These are phyloP conservation scores for Cryphonectria nitschkei DNA, from an alignment of 2,329 filamentous ascomycete genomes.

Conservation along the genomic window DNA sequence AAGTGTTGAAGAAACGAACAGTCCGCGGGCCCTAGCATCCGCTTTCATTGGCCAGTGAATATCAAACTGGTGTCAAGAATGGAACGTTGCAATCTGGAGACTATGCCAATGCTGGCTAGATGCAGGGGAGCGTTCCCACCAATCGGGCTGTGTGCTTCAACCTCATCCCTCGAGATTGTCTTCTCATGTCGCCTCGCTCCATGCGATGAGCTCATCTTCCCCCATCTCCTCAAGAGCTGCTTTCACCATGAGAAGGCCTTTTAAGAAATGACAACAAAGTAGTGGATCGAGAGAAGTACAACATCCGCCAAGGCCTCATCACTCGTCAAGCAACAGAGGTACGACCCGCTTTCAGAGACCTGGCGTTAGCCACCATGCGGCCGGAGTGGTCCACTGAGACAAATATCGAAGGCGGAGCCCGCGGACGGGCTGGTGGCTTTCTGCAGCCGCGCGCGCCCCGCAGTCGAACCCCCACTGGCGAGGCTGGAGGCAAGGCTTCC, in stretches of 20 bases:
- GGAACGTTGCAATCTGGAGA: slow-evolving; percentile 29
- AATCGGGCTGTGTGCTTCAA: slow-evolving; percentile 20
- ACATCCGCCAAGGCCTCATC: not conserved
- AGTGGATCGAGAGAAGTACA: not conserved
- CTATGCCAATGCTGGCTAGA: slow-evolving; percentile 21
- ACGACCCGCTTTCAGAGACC: not conserved
- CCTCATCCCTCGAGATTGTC: slow-evolving; percentile 22
- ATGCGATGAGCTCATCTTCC: not conserved
- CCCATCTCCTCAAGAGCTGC: not conserved
- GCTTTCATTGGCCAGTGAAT: slow-evolving; percentile 20
- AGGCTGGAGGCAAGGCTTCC: slow-evolving; percentile 26
- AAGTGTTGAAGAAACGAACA: slow-evolving; percentile 15
- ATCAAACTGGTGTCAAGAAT: slow-evolving; percentile 24
- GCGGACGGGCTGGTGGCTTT: slow-evolving; percentile 11
- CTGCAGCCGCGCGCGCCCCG: slow-evolving; percentile 14
- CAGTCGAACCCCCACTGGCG: slow-evolving; percentile 4
- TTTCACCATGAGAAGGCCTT: not conserved
- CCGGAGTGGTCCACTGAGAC: not conserved
- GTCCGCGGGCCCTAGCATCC: not conserved
- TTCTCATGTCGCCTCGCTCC: not conserved
- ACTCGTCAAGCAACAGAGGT: not conserved
- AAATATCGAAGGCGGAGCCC: slow-evolving; percentile 3
- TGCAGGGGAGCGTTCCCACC: slow-evolving; percentile 19
- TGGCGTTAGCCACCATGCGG: not conserved
- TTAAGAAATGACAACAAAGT: not conserved